These are phyloP conservation scores for Fusarium oligoseptatum DNA, from an alignment of 2,329 filamentous ascomycete species.

Conservation along the genomic window DNA sequence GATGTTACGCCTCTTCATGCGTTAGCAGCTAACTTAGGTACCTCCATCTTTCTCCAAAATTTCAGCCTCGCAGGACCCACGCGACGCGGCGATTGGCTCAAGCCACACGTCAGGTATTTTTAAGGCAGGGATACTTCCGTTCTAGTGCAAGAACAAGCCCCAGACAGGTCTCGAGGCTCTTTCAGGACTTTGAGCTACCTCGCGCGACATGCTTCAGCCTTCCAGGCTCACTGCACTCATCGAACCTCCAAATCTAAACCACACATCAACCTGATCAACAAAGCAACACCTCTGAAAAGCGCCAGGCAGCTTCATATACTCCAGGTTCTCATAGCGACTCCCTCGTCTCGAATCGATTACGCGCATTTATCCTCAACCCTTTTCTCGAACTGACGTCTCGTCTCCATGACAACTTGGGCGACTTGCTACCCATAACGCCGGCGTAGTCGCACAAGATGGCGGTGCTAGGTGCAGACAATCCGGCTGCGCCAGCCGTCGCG, in stretches of 20 bases:
- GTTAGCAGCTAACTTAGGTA: conserved; percentile 6
- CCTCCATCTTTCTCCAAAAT: conserved; percentile 45
- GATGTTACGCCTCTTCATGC: conserved; percentile 39
- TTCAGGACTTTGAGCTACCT: conserved; percentile 16
- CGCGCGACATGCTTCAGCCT: conserved; percentile 40
- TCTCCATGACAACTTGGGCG: conserved; percentile 29
- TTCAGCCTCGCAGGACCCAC: conserved; percentile 53
- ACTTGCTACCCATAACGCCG: conserved; percentile 20
- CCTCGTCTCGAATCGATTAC: neutral
- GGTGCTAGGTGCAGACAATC: conserved; percentile 58
- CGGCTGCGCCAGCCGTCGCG: conserved; percentile 66
- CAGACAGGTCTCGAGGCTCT: conserved; percentile 6
- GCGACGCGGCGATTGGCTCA: conserved; percentile 33
- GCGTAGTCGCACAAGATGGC: conserved; percentile 59
- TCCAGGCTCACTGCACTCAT: conserved; percentile 26
- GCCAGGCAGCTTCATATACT: neutral
- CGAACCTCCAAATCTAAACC: conserved; percentile 22
- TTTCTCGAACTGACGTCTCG: neutral
- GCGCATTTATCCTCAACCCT: neutral
- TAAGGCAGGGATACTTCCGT: conserved; percentile 21
- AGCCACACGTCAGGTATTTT: conserved; percentile 37
- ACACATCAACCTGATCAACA: conserved; percentile 13
- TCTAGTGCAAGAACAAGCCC: neutral
- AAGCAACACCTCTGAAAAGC: conserved; percentile 1
- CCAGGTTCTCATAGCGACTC: neutral